Base-by-base conservation (phyloP, 129 eudicot genomes). In the Lonicera japonica region DNA sequence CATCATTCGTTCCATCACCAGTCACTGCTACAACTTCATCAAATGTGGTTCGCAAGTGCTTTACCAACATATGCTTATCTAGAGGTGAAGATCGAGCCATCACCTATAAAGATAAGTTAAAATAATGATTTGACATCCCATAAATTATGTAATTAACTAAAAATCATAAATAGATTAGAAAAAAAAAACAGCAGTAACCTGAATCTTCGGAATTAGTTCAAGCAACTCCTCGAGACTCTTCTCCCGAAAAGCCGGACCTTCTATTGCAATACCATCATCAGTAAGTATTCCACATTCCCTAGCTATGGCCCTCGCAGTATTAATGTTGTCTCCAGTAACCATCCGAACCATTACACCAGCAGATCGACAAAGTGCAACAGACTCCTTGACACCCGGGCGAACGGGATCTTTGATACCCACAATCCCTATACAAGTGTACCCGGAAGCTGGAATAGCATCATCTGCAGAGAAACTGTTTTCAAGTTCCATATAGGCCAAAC, bases 341-440 rank as follows among this genome's bases (percentile, higher is more conserved):
- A 91, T 91, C 25, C 95, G 67, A 0, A 91, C 95, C 13, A 81
- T 82, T 15, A 91, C 82, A 19, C 95, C 95, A 29, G 95, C 95
- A 54, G 97, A 84, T 4, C 87, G 81, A 68, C 97, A 91, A 56
- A 87, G 87, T 3, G 94, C 97, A 61, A 91, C 97, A 3, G 97
- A 91, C 52, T 91, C 95, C 72, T 69, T 79, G 25, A 91, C 97
- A 29, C 97, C 97, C 14, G 94, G 95, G 1, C 97, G 82, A 41
- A 91, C 96, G 12, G 95, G 97, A 78, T 91, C 97, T 65, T 91
- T 91, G 45, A 91, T 91, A n/a, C 95, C 97, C 36, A 90, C 94
- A 54, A 90, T 84, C 20, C 96, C 96, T 21, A 91, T 77, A 51
- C 95, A 91, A 5, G 95, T 91, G 60, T 67, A 87, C 15, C 96